Evolutionary conservation across 768 basidiomycete genomes (phyloP).

Genomic region (Lactifluus hygrophoroides): DNA sequence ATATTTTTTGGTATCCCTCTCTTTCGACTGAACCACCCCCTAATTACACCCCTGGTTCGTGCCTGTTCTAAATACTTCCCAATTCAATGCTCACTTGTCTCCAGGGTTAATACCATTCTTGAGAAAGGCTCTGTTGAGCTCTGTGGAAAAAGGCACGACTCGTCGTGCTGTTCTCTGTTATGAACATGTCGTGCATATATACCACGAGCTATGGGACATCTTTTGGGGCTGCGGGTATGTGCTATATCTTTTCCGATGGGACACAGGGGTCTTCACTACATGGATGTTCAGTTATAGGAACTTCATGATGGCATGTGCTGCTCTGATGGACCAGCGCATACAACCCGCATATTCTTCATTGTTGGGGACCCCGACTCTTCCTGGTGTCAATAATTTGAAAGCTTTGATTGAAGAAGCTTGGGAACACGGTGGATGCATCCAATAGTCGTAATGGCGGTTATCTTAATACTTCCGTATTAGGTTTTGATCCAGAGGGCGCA

Average conservation of each 20-base stretch:
- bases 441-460: neutral
- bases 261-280: constrained; percentile 4
- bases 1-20: constrained; percentile 59
- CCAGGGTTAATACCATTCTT: constrained; percentile 60
- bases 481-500: constrained; percentile 68
- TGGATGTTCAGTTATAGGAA: constrained; percentile 60
- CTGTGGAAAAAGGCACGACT: constrained; percentile 42
- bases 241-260: constrained; percentile 1
- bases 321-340: constrained; percentile 55
- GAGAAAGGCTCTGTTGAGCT: constrained; percentile 43
- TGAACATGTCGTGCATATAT: constrained; percentile 51
- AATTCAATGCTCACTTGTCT: neutral
- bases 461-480: constrained; percentile 27
- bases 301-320: constrained; percentile 69
- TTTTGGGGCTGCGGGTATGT: constrained; percentile 47
- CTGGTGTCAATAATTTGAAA: constrained; percentile 70
- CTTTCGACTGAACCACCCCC: constrained; percentile 36
- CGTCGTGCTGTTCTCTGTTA: constrained; percentile 56
- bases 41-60: constrained; percentile 57
- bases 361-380: constrained; percentile 48
- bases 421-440: constrained; percentile 42
- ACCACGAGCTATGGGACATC: constrained; percentile 49
- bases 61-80: neutral
- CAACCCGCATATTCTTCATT: constrained; percentile 57
- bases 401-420: constrained; percentile 77